These are phyloP conservation scores for Lepraria neglecta DNA, from an alignment of 495 filamentous ascomycete genomes.

Conservation along the genomic window DNA sequence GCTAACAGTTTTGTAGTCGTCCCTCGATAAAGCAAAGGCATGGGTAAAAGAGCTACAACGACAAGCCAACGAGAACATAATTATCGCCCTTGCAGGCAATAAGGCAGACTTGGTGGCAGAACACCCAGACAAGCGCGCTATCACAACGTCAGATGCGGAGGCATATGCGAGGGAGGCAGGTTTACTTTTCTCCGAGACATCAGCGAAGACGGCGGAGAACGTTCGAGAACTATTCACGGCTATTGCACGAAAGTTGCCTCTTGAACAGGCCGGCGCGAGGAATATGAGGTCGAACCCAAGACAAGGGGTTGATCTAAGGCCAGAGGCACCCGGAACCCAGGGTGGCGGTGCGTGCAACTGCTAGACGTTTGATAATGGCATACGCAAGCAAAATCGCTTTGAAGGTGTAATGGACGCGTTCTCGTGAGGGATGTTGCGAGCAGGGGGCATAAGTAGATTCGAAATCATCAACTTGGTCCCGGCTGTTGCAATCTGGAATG, in stretches of 20 bases:
- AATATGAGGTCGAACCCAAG: slow-evolving; percentile 68
- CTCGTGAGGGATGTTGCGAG: not conserved
- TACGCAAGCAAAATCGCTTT: not conserved
- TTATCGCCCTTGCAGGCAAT: slow-evolving; percentile 96
- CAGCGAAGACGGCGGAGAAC: slow-evolving; percentile 93
- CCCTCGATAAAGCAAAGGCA: slow-evolving; percentile 94
- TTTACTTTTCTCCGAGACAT: slow-evolving; percentile 94
- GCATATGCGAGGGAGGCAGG: slow-evolving; percentile 90
- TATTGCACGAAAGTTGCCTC: slow-evolving; percentile 92
- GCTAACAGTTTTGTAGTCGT: slow-evolving; percentile 53
- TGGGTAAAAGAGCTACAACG: slow-evolving; percentile 99
- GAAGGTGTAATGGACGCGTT: not conserved
- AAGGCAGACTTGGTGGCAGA: slow-evolving; percentile 91
- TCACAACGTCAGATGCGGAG: slow-evolving; percentile 80
- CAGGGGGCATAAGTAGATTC: not conserved
- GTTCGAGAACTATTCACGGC: slow-evolving; percentile 95
- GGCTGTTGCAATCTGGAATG: not conserved
- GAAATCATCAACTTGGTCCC: not conserved
- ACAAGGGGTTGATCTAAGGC: slow-evolving; percentile 73
- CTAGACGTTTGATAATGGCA: slow-evolving; percentile 35
- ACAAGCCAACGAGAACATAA: slow-evolving; percentile 98
- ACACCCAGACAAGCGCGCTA: slow-evolving; percentile 87
- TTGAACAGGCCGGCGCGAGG: slow-evolving; percentile 80
- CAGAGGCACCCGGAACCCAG: slow-evolving; percentile 71
- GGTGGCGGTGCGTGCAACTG: slow-evolving; percentile 69